Evolutionary conservation across 1,284 basidiomycete genomes (phyloP).

Genomic region (Apiotrichum sp.): DNA sequence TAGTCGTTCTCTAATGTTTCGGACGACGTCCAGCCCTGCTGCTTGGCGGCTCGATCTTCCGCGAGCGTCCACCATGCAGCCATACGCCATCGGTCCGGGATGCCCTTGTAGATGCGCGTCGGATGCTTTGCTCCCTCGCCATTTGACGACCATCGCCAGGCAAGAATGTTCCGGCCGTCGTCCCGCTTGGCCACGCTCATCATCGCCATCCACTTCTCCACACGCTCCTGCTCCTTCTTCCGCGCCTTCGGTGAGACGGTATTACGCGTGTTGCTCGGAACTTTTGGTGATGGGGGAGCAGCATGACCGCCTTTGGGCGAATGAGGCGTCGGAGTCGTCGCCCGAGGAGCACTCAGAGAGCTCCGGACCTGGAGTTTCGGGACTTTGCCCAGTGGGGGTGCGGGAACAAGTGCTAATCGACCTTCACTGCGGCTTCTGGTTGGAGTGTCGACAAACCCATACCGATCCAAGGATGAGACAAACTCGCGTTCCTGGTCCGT

Average conservation of each 20-base stretch:
- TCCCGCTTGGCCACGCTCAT: constrained; percentile 60
- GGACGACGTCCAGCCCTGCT: background rate
- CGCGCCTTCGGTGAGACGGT: constrained; percentile 14
- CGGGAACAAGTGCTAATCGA: constrained; percentile 62
- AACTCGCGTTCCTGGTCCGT: constrained; percentile 57
- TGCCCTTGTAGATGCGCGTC: constrained; percentile 73
- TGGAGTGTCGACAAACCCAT: constrained; percentile 72
- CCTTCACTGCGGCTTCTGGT: constrained; percentile 58
- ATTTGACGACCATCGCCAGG: constrained; percentile 62
- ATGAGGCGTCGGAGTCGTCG: background rate
- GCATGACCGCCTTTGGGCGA: background rate
- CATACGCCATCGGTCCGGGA: constrained; percentile 90
- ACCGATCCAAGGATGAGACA: constrained; percentile 64
- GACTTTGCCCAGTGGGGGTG: constrained; percentile 58
- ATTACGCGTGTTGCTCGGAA: constrained; percentile 8
- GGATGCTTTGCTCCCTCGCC: constrained; percentile 56
- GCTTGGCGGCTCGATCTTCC: constrained; percentile 39
- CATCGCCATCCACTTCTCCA: constrained; percentile 86
- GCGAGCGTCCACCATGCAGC: constrained; percentile 82
- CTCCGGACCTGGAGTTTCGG: constrained; percentile 49
- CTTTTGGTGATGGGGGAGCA: constrained; percentile 7
- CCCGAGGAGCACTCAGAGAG: background rate
- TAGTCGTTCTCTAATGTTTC: constrained; percentile 52
- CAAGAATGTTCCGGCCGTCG: constrained; percentile 65
- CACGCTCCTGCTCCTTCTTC: constrained; percentile 62